Evolutionary conservation across 805 yeast species (phyloP).

Genomic region (Saturnispora diversa): DNA sequence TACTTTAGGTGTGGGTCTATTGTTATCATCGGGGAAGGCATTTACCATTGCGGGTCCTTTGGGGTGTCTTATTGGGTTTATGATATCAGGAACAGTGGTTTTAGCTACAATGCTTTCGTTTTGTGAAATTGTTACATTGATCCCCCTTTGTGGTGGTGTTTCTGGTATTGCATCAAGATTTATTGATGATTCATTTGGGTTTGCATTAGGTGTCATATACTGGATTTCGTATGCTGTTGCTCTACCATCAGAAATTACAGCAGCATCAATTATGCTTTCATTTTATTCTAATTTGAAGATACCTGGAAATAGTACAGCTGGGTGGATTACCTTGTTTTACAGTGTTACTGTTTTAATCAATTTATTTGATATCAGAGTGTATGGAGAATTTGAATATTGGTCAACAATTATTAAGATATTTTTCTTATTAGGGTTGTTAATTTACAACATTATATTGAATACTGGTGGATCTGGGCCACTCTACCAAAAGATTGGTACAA

Average conservation of each 20-base stretch:
- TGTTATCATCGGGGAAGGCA: conserved; percentile 64
- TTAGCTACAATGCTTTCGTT: conserved; percentile 63
- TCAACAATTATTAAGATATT: conserved; percentile 52
- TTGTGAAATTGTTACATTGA: conserved; percentile 74
- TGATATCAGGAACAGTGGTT: conserved; percentile 57
- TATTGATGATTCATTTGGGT: conserved; percentile 72
- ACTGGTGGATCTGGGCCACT: conserved; percentile 45
- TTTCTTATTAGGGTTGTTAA: conserved; percentile 44
- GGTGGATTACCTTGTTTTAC: conserved; percentile 58
- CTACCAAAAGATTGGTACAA: conserved; percentile 48
- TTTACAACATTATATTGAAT: conserved; percentile 59
- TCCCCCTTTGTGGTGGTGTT: conserved; percentile 73
- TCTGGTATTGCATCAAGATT: conserved; percentile 67
- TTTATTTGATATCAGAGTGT: conserved; percentile 58
- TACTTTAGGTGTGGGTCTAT: conserved; percentile 69
- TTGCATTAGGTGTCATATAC: conserved; percentile 65
- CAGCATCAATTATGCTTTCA: conserved; percentile 67
- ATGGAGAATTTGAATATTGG: conserved; percentile 67
- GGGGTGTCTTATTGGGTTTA: conserved; percentile 63
- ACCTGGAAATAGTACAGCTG: conserved; percentile 49
- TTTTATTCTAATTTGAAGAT: conserved; percentile 53
- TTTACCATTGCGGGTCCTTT: conserved; percentile 69
- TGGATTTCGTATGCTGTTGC: conserved; percentile 68
- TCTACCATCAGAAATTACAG: conserved; percentile 72
- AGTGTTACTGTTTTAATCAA: conserved; percentile 41